Evolutionary conservation across 192 early-diverging fungal species (phyloP), one percentile per base, ranked within the genome.

Genomic region (Thamnidium elegans): DNA sequence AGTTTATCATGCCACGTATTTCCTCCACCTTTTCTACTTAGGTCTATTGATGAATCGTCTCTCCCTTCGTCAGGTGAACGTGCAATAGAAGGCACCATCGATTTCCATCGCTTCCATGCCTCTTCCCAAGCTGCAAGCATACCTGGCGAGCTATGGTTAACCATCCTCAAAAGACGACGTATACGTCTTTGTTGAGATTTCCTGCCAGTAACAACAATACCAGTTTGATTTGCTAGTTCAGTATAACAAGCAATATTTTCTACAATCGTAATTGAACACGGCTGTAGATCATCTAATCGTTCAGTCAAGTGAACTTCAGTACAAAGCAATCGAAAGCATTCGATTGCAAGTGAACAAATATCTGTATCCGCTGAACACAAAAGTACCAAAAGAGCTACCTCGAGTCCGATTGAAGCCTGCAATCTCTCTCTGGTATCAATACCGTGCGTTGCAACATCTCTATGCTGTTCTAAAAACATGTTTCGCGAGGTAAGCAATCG

Each of bases 111-210:
- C 48, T 79, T 80, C 63, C 85, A 94, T 3, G 89, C 78, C 64
- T 94, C 91, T 63, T 91, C 89, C 87, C 89, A 93, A 4, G 90
- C 91, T 3, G 81, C 85, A 55, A 92, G 71, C 63, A 86, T 90
- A 43, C 90, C 91, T 14, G 83, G 74, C 1, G 90, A 90, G 5
- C 80, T 84, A 14, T 76, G 71, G 34, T 73, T 71, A 55, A 90
- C 81, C 42, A 82, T 73, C 14, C 89, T 71, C 7, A 94, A 65
- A 2, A 91, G 69, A 21, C 74, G 80, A 14, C 91, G 78, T 31
- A 90, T 78, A 0, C 87, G 78, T 60, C 90, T 88, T 62, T 94
- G 91, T 62, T 89, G 85, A 3, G 87, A 87, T 51, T 85, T 80
- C 7, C 88, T 85, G 17, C 89, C 83, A 53, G 78, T 65, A 21